Evolutionary conservation across 495 filamentous ascomycete genomes (phyloP).

Genomic region (Choiromyces venosus): DNA sequence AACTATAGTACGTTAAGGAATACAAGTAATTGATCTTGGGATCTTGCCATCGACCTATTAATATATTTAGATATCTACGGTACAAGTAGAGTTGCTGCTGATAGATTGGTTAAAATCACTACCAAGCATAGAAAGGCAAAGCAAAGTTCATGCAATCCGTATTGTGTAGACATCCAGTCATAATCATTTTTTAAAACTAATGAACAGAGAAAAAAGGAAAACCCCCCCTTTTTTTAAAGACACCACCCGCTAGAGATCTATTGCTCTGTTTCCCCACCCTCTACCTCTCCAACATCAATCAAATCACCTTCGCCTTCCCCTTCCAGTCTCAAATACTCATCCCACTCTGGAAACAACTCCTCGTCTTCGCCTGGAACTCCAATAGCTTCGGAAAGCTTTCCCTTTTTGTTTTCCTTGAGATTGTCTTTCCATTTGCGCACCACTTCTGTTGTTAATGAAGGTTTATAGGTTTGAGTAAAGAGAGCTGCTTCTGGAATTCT

Average conservation of each 20-base stretch:
- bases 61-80: background rate
- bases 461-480: slow-evolving; percentile 91
- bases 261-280: slow-evolving; percentile 27
- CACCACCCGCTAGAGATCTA: slow-evolving; percentile 2
- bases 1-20: background rate
- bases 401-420: slow-evolving; percentile 61
- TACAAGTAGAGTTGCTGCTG: too few species aligned
- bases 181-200: background rate
- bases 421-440: slow-evolving; percentile 72
- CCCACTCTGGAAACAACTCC: slow-evolving; percentile 93
- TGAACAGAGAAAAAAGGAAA: background rate
- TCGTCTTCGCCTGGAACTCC: slow-evolving; percentile 81
- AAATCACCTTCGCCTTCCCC: slow-evolving; percentile 52
- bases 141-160: background rate
- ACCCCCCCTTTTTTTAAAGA: background rate
- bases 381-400: slow-evolving; percentile 72
- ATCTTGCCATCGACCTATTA: background rate
- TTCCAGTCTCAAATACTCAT: slow-evolving; percentile 78
- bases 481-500: slow-evolving; percentile 78
- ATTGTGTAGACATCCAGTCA: background rate
- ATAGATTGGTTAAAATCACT: background rate
- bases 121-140: background rate
- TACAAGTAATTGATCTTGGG: background rate
- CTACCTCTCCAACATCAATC: slow-evolving; percentile 45
- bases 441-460: slow-evolving; percentile 62